Evolutionary conservation across 345 rosid genomes (phyloP).

Genomic region (Eutrema heterophyllum): DNA sequence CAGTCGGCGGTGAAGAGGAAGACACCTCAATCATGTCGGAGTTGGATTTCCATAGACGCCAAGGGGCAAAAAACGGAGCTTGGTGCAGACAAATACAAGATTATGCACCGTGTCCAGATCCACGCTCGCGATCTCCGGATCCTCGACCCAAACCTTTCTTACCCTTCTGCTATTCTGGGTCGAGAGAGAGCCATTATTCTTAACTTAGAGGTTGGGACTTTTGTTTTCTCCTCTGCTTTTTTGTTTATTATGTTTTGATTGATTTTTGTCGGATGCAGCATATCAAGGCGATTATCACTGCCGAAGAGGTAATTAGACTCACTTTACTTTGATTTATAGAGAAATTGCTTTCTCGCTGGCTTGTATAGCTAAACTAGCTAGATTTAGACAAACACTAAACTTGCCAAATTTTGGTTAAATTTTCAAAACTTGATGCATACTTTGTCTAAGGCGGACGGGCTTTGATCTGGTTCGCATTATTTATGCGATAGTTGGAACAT

Average conservation of each 20-base stretch:
- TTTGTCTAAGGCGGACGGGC: background rate
- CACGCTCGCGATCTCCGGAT: slow-evolving; percentile 96
- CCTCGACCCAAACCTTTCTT: slow-evolving; percentile 73
- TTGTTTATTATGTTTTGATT: background rate
- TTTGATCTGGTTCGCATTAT: background rate
- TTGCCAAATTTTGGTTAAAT: no score
- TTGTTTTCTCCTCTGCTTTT: background rate
- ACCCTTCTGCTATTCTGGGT: slow-evolving; percentile 90
- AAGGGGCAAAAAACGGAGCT: slow-evolving; percentile 53
- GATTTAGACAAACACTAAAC: background rate
- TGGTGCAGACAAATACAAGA: slow-evolving; percentile 77
- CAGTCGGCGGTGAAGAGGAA: slow-evolving; percentile 72
- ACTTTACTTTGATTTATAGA: background rate
- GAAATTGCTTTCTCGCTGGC: background rate
- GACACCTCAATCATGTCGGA: slow-evolving; percentile 52
- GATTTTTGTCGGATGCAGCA: slow-evolving; percentile 43
- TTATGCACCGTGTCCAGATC: slow-evolving; percentile 93
- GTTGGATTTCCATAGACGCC: slow-evolving; percentile 68
- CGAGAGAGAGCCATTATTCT: slow-evolving; percentile 89
- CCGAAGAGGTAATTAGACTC: slow-evolving; percentile 66
- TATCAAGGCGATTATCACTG: slow-evolving; percentile 89
- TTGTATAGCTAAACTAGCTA: no score
- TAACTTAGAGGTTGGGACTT: slow-evolving; percentile 63
- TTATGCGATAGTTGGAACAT: background rate
- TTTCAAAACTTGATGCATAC: background rate